Evolutionary conservation across 805 yeast species (phyloP), one percentile per base, ranked within the genome.

Genomic region (Cyberlindnera misumaiensis): DNA sequence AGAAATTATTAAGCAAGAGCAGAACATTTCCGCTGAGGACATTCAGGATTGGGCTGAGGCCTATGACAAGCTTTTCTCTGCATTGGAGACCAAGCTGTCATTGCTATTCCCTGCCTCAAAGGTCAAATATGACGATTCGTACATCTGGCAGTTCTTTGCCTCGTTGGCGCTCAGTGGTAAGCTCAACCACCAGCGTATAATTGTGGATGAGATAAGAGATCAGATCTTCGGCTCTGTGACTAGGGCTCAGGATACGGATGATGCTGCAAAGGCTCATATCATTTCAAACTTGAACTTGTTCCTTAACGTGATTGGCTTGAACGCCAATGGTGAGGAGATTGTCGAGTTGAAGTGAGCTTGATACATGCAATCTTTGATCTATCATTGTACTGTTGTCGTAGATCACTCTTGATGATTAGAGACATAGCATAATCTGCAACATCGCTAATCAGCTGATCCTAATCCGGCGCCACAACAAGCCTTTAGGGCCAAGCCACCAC

Each of bases 111-210:
- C 96, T 39, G 85, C 90, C 31, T 67, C 72, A 17, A 51, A 60
- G 34, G 53, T 65, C n/a, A 34, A 47, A 28, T 43, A 44, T 22
- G 59, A 55, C 32, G 56, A 52, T 39, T 48, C 57, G 28, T 88
- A 89, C 55, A 87, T 87, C 36, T 90, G 98, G 98, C 97, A 90
- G 65, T 89, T 90, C 56, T 73, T 90, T 60, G 98, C 98, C 16
- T 83, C 96, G 11, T 72, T 90, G 44, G 90, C 97, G 0, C 68
- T 90, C 46, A 90, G 96, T 44, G 96, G 97, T 47, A 81, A 83
- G 57, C 66, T 85, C 51, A 82, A 82, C 52, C 96, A 89, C 57
- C 97, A 90, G 71, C 76, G 96, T 65, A 77, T 86, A 44, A 83
- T 90, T 51, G 95, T 90, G 31, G 97, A 88, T 60, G 96, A 87